Conservation (phyloP, 2,329 filamentous ascomycete species). For the Colletotrichum sp. region DNA sequence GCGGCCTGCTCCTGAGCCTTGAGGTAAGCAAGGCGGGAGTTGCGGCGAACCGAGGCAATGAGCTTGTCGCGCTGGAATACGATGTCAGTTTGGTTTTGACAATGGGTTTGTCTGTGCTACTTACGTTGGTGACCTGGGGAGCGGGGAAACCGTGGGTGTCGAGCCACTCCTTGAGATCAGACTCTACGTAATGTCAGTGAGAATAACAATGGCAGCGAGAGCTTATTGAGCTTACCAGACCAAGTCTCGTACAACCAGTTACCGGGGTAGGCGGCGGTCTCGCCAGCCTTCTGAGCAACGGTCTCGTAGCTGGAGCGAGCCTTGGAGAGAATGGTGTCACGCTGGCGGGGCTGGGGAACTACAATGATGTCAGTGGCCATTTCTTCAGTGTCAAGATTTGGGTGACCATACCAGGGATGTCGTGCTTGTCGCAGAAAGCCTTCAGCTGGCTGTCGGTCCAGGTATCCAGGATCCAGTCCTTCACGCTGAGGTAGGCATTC, state of each 20-base stretch:
- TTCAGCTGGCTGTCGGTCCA: slow-evolving; percentile 96
- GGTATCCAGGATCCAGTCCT: slow-evolving; percentile 94
- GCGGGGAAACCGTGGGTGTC: slow-evolving; percentile 86
- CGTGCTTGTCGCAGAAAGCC: slow-evolving; percentile 87
- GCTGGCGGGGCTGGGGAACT: slow-evolving; percentile 85
- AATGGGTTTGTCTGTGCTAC: background rate
- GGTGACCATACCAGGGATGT: slow-evolving; percentile 67
- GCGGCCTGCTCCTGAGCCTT: slow-evolving; percentile 67
- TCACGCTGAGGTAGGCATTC: slow-evolving; percentile 73
- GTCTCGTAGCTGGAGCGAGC: slow-evolving; percentile 83
- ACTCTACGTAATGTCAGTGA: slow-evolving; percentile 55
- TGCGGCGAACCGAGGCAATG: slow-evolving; percentile 87
- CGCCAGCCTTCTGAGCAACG: slow-evolving; percentile 74
- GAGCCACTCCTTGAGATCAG: slow-evolving; percentile 92
- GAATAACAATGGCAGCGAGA: background rate
- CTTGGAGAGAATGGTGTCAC: slow-evolving; percentile 80
- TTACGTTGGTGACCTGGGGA: slow-evolving; percentile 76
- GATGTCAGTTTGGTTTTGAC: slow-evolving; percentile 21
- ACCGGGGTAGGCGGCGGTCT: slow-evolving; percentile 86
- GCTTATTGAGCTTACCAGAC: slow-evolving; percentile 54
- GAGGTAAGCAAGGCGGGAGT: slow-evolving; percentile 80
- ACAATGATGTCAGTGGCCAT: background rate
- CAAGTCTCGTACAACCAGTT: slow-evolving; percentile 93
- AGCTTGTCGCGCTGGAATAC: slow-evolving; percentile 75
- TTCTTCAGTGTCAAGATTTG: background rate